These are phyloP conservation scores for Aspergillus fumigatus DNA, from an alignment of 2,329 filamentous ascomycete species.

Conservation along the genomic window DNA sequence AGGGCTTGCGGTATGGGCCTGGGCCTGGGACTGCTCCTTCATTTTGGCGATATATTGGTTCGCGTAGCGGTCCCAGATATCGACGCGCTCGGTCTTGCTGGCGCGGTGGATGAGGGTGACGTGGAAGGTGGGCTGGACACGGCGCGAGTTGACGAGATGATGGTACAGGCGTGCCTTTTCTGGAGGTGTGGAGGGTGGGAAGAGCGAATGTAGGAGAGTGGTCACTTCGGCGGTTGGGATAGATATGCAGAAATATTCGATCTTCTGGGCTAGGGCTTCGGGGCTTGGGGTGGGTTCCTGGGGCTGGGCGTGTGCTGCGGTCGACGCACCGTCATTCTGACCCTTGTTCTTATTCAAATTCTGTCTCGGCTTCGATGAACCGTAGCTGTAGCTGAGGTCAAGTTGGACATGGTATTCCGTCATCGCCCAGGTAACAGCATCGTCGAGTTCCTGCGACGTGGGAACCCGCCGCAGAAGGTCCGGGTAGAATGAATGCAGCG, in stretches of 20 bases:
- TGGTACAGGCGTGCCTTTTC: constrained; percentile 65
- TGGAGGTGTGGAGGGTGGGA: constrained; percentile 51
- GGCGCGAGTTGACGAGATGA: constrained; percentile 66
- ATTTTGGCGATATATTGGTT: constrained; percentile 50
- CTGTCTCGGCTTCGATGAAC: constrained; percentile 39
- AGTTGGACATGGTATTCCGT: constrained; percentile 75
- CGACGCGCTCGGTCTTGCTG: constrained; percentile 54
- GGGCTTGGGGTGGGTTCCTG: constrained; percentile 23
- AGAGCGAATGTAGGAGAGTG: constrained; percentile 64
- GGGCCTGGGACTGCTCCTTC: constrained; percentile 20
- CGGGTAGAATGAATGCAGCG: constrained; percentile 73
- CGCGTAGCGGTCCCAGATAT: constrained; percentile 71
- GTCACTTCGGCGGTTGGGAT: constrained; percentile 50
- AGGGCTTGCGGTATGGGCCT: constrained; percentile 16
- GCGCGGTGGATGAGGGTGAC: constrained; percentile 88
- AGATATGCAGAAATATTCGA: constrained; percentile 64
- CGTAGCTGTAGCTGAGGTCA: constrained; percentile 55
- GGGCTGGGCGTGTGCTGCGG: constrained; percentile 7
- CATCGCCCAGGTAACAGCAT: constrained; percentile 70
- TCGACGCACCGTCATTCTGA: constrained; percentile 14
- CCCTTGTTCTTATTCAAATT: constrained; percentile 31
- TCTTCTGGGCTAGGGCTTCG: constrained; percentile 45
- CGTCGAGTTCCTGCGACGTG: constrained; percentile 67
- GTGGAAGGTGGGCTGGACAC: constrained; percentile 83
- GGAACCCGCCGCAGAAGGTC: constrained; percentile 65